A percentile compares a stretch with the other conserved stretches of the same genome.
Conservation (phyloP, 805 yeast genomes). For the Wickerhamiella vanderwaltii region DNA sequence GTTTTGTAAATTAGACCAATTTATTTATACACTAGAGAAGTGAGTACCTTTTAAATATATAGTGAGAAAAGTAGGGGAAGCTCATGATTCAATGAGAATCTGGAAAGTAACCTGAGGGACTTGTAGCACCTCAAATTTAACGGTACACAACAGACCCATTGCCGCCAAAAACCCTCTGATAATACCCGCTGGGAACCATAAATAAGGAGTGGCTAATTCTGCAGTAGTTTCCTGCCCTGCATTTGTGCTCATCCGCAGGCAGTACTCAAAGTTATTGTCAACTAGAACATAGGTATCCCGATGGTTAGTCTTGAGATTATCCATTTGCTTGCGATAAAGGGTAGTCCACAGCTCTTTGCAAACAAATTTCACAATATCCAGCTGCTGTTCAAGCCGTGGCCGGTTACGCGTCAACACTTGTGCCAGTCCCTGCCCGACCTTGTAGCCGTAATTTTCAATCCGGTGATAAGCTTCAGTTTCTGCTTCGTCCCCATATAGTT, state of each 20-base stretch:
- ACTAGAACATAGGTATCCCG: conserved; percentile 70
- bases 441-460: conserved; percentile 59
- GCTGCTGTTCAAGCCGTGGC: conserved; percentile 43
- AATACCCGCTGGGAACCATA: conserved; percentile 67
- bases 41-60: too few species aligned
- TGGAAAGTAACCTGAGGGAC: conserved; percentile 63
- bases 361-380: conserved; percentile 81
- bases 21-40: too few species aligned
- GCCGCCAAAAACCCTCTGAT: conserved; percentile 60
- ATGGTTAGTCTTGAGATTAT: conserved; percentile 84
- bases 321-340: conserved; percentile 76
- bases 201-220: conserved; percentile 32
- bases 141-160: conserved; percentile 54
- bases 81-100: conserved; percentile 32
- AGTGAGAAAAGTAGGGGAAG: too few species aligned
- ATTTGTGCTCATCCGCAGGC: conserved; percentile 36
- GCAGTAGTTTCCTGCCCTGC: conserved; percentile 25
- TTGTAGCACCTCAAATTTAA: conserved; percentile 48
- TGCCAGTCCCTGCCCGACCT: conserved; percentile 48
- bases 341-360: conserved; percentile 86
- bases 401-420: conserved; percentile 36
- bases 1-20: not conserved
- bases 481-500: conserved; percentile 24
- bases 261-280: conserved; percentile 49
- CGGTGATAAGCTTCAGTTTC: conserved; percentile 35